Evolutionary conservation across 805 yeast species (phyloP), one percentile per base, ranked within the genome.

Genomic region (Myxozyma kluyveri): DNA sequence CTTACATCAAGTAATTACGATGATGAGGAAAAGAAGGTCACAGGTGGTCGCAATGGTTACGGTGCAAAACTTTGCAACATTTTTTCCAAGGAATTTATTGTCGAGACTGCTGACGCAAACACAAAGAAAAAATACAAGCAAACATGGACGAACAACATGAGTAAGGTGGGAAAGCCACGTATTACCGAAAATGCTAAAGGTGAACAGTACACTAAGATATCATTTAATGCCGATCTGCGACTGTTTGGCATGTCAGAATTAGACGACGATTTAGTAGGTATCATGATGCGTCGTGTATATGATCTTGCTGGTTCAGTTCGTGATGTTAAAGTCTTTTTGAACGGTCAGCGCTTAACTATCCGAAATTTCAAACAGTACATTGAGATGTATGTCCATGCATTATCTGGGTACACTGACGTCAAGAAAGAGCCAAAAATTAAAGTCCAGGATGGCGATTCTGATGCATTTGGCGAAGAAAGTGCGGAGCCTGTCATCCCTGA

Each of bases 11-110:
- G 96, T 24, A 93, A 93, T 71, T 93, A 93, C 68, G 96, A 93
- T 68, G 99, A 93, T 68, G 81, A 91, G 58, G 87, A 93, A 65
- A 87, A 88, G 70, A 93, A 93, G 69, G 97, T 93, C 31, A 88
- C 96, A 1, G 99, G 99, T 74, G 99, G 99, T 69, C 82, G 99
- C 75, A 93, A 93, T 67, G 99, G 99, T 58, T 93, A 83, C 67
- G 99, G 99, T 70, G 99, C 99, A 44, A 93, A 93, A 65, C 70
- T 93, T 50, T 93, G 99, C 80, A 93, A 93, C 69, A 93, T 93
- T 57, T 93, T 91, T 69, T 88, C 96, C 23, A 86, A 89, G 3
- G 84, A 85, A 63, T 93, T 93, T 66, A 78, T 75, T 12, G 77
- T 93, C 26, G 96, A 89, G 67, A 93, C 99, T 4, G 91, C 95